phyloP scores from a whole-genome alignment of 1,284 basidiomycete species.

The Sporisorium reilianum region DNA sequence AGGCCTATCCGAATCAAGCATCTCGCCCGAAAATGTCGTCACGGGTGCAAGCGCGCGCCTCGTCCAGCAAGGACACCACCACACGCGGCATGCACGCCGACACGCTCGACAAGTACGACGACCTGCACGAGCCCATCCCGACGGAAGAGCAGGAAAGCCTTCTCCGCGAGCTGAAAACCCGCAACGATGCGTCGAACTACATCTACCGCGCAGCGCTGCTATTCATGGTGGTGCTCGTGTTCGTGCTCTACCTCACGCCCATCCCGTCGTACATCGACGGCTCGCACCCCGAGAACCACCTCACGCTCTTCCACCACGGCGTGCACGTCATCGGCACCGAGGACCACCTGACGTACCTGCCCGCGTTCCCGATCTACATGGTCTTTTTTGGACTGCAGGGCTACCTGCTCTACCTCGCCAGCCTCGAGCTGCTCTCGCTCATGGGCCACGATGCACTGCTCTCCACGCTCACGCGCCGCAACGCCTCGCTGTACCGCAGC shows the following conservation, averaged over 20 bases:
- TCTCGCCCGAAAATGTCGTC: constrained; percentile 11
- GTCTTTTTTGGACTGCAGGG: constrained; percentile 56
- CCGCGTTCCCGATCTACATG: constrained; percentile 66
- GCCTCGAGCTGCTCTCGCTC: constrained; percentile 49
- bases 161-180: constrained; percentile 50
- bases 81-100: constrained; percentile 32
- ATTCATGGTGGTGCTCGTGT: constrained; percentile 51
- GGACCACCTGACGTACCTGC: constrained; percentile 65
- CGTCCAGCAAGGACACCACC: background rate
- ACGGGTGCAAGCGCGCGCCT: constrained; percentile 16
- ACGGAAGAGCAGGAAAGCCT: constrained; percentile 62
- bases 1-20: background rate
- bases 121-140: constrained; percentile 44
- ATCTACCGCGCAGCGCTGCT: constrained; percentile 56
- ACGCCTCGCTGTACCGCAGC: constrained; percentile 54
- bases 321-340: constrained; percentile 61
- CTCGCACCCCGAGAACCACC: constrained; percentile 65
- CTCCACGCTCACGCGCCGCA: constrained; percentile 14
- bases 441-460: constrained; percentile 45
- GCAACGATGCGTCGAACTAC: constrained; percentile 64
- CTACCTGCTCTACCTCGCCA: constrained; percentile 47
- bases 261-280: constrained; percentile 64
- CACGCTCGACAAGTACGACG: constrained; percentile 55
- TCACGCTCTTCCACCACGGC: constrained; percentile 60
- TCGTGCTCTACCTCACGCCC: constrained; percentile 63